These are phyloP conservation scores for Purpureocillium lavendulum DNA, from an alignment of 2,329 filamentous ascomycete species.

Conservation along the genomic window DNA sequence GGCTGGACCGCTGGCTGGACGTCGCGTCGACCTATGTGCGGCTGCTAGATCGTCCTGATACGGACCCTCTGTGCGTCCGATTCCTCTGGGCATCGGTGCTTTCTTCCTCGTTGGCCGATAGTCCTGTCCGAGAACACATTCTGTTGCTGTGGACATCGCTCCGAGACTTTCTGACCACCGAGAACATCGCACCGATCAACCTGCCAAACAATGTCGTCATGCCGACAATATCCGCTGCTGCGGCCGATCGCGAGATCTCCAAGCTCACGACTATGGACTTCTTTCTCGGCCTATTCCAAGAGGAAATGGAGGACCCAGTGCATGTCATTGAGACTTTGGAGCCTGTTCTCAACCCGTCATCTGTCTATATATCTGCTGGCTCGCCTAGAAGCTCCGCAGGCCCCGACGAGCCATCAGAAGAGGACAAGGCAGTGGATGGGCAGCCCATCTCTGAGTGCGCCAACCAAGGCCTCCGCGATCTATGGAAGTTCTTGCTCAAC, in stretches of 20 bases:
- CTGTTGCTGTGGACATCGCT: slow-evolving; percentile 51
- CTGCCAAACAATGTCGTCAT: slow-evolving; percentile 84
- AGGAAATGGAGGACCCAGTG: slow-evolving; percentile 71
- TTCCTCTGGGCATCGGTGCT: slow-evolving; percentile 51
- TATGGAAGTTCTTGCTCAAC: slow-evolving; percentile 76
- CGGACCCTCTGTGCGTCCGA: slow-evolving; percentile 36
- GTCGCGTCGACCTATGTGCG: slow-evolving; percentile 38
- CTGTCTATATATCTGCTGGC: slow-evolving; percentile 37
- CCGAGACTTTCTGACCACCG: slow-evolving; percentile 38
- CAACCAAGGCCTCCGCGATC: slow-evolving; percentile 57
- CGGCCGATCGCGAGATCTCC: slow-evolving; percentile 83
- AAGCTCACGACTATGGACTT: slow-evolving; percentile 95
- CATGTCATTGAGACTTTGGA: slow-evolving; percentile 86
- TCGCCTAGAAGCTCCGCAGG: no score
- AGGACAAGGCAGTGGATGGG: slow-evolving; percentile 3
- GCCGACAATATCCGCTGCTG: slow-evolving; percentile 74
- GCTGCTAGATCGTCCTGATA: slow-evolving; percentile 20
- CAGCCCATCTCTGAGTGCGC: slow-evolving; percentile 42
- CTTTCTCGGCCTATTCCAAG: slow-evolving; percentile 81
- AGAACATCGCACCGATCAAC: slow-evolving; percentile 37
- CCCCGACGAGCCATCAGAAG: slow-evolving; percentile 7
- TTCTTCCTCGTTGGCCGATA: slow-evolving; percentile 41
- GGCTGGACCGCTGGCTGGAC: slow-evolving; percentile 43
- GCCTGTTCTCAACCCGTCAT: slow-evolving; percentile 72
- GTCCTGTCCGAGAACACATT: slow-evolving; percentile 47